Evolutionary conservation across 345 rosid genomes (phyloP).

Genomic region (Populus tremula): DNA sequence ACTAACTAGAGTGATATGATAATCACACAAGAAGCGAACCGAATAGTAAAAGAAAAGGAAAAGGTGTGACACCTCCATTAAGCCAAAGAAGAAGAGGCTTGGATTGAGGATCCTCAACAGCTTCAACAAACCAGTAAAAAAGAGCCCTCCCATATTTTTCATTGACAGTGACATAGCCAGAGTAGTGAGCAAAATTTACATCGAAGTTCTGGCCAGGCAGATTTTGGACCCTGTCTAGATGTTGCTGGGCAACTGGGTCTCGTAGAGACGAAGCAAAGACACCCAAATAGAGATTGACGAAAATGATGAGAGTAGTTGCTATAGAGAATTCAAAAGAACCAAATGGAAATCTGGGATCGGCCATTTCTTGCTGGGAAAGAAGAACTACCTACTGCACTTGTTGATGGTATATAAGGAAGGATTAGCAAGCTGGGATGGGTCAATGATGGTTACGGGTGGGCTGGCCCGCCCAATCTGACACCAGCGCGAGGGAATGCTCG

Average conservation of each 20-base stretch:
- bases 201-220: constrained; percentile 72
- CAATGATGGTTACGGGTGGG: not conserved
- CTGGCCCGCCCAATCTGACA: not conserved
- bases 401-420: not conserved
- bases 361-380: constrained; percentile 14
- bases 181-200: constrained; percentile 63
- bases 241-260: constrained; percentile 44
- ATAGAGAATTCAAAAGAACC: not conserved
- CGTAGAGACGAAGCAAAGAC: not conserved
- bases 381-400: not conserved
- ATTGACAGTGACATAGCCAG: constrained; percentile 72
- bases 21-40: not conserved
- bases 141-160: constrained; percentile 64
- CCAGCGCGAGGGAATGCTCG: not conserved
- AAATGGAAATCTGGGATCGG: constrained; percentile 3
- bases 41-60: not conserved
- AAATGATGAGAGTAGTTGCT: not conserved
- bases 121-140: constrained; percentile 80
- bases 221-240: constrained; percentile 52
- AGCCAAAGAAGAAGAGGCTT: constrained; percentile 5
- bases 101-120: not conserved
- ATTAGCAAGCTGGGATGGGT: not conserved
- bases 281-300: constrained; percentile 31
- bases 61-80: constrained; percentile 57
- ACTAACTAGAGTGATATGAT: not conserved